These are phyloP conservation scores for Austroboletus rostrupii DNA, from an alignment of 1,284 basidiomycete genomes.

Conservation along the genomic window DNA sequence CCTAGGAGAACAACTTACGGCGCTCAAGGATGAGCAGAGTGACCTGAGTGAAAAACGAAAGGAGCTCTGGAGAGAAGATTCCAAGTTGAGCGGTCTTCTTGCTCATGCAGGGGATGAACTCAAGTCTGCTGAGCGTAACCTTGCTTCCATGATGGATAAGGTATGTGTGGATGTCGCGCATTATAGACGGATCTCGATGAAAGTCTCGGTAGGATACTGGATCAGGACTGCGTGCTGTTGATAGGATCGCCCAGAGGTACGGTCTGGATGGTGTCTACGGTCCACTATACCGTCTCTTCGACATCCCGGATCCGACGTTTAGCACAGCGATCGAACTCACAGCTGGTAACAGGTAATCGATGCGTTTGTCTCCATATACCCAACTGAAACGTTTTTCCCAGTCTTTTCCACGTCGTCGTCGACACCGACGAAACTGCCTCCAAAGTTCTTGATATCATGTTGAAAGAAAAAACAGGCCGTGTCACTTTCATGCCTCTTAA, in stretches of 20 bases:
- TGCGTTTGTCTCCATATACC: not conserved
- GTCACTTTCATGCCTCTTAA: conserved; percentile 99
- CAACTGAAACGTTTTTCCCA: conserved; percentile 4
- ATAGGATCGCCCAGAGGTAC: conserved; percentile 74
- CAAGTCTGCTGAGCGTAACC: conserved; percentile 70
- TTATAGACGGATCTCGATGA: not conserved
- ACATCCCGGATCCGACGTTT: conserved; percentile 85
- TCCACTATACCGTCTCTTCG: conserved; percentile 91
- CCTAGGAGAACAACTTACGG: conserved; percentile 61
- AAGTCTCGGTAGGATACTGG: conserved; percentile 71
- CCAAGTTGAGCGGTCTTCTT: conserved; percentile 77
- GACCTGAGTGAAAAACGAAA: conserved; percentile 80
- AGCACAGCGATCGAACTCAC: conserved; percentile 93
- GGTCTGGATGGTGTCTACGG: conserved; percentile 84
- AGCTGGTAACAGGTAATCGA: conserved; percentile 80
- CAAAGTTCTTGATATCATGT: conserved; percentile 87
- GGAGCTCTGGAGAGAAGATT: conserved; percentile 94
- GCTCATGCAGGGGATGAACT: conserved; percentile 78
- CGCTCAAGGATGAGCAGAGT: conserved; percentile 68
- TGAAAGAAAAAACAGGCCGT: conserved; percentile 87
- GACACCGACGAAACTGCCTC: conserved; percentile 92
- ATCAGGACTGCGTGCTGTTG: conserved; percentile 80
- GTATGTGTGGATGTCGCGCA: conserved; percentile 36
- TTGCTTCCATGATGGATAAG: conserved; percentile 95
- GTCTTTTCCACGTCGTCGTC: conserved; percentile 96